Percentiles rank a stretch among this genome's conserved stretches.
Evolutionary conservation across 805 yeast species (phyloP).

Genomic region (Wickerhamomyces queroliae): DNA sequence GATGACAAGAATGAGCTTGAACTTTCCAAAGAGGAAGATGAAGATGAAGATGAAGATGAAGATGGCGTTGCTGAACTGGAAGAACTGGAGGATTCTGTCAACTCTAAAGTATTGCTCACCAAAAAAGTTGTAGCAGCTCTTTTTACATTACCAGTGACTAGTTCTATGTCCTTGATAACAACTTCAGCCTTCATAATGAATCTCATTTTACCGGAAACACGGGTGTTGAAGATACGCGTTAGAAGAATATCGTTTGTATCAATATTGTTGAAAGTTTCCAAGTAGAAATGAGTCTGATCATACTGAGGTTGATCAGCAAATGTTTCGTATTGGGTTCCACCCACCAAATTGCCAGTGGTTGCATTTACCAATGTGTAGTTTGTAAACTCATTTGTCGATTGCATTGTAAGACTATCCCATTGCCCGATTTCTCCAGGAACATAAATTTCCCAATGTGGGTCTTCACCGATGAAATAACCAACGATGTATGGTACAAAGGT

Average conservation of each 20-base stretch:
- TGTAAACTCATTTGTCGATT: no score
- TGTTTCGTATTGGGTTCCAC: background rate
- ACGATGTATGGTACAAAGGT: background rate
- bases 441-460: constrained; percentile 2
- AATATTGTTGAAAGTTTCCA: no score
- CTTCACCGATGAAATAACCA: background rate
- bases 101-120: no score
- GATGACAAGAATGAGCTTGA: constrained; percentile 2
- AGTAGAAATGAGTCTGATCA: no score
- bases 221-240: no score
- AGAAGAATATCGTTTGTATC: no score
- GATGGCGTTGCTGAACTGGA: no score
- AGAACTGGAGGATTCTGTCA: background rate
- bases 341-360: background rate
- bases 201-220: background rate
- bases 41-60: no score
- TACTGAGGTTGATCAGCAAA: background rate
- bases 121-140: constrained; percentile 3
- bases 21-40: background rate
- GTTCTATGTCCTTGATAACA: constrained; percentile 1
- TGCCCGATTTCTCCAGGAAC: background rate
- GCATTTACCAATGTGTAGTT: no score
- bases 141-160: constrained; percentile 5
- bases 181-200: constrained; percentile 1
- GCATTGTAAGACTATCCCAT: background rate